These are phyloP conservation scores for Hypoxylon rickii DNA, from an alignment of 495 filamentous ascomycete genomes.

Conservation along the genomic window DNA sequence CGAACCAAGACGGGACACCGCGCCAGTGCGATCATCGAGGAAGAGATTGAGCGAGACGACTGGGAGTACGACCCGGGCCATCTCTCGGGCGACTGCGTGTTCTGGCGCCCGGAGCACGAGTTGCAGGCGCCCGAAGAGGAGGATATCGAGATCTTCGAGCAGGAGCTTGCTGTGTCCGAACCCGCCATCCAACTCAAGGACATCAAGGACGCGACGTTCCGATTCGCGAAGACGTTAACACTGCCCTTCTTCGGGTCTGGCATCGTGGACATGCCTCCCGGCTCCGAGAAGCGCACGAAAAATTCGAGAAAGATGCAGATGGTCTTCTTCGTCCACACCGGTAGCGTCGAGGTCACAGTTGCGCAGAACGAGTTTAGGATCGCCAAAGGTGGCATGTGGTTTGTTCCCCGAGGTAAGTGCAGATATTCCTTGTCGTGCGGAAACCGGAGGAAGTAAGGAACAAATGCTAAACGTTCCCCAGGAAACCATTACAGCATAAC, in stretches of 20 bases:
- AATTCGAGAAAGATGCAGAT: slow-evolving; percentile 93
- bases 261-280: slow-evolving; percentile 83
- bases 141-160: slow-evolving; percentile 55
- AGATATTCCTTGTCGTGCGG: no score
- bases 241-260: slow-evolving; percentile 85
- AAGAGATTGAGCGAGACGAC: slow-evolving; percentile 52
- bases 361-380: slow-evolving; percentile 84
- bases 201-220: slow-evolving; percentile 75
- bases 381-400: slow-evolving; percentile 84
- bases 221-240: slow-evolving; percentile 83
- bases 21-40: slow-evolving; percentile 31
- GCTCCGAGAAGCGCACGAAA: slow-evolving; percentile 81
- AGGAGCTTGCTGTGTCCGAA: slow-evolving; percentile 76
- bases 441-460: background rate
- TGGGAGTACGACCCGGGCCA: slow-evolving; percentile 56
- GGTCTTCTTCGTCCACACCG: slow-evolving; percentile 85
- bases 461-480: no score
- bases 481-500: slow-evolving; percentile 85
- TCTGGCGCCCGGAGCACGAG: slow-evolving; percentile 54
- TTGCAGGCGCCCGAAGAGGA: slow-evolving; percentile 47
- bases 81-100: slow-evolving; percentile 50
- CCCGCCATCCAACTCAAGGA: slow-evolving; percentile 73
- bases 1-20: slow-evolving; percentile 10
- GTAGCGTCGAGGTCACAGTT: slow-evolving; percentile 75
- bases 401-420: slow-evolving; percentile 86